Evolutionary conservation across 2,329 filamentous ascomycete genomes (phyloP), one percentile per base, ranked within the genome.

Genomic region (Madurella mycetomatis): DNA sequence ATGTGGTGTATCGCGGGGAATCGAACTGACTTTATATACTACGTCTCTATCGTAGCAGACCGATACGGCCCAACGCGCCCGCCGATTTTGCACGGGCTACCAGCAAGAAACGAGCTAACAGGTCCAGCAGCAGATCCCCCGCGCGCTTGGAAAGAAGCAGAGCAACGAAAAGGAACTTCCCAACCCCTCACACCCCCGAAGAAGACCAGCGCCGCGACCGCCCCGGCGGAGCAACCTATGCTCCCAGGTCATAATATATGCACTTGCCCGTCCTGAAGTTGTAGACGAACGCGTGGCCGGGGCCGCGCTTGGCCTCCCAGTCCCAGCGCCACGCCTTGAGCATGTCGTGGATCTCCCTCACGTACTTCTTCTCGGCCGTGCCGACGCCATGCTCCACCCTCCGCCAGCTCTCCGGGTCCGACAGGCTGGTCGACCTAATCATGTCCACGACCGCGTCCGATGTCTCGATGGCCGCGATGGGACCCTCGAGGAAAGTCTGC

Each of bases 231-330:
- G 56, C 47, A 41, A 9, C 48, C 56, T 64, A 78, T n/a, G 68
- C 71, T 31, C 74, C 75, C 42, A 96, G 72, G 71, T 96, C 91
- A 70, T 96, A 96, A 67, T 92, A 90, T 48, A 96, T 80, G 68
- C 89, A 92, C 55, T 81, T 86, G 0, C 87, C 88, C 9, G 90
- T 95, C 56, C 91, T 79, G 64, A 95, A 96, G 65, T 96, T 96
- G 72, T 95, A 96, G 49, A 96, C 81, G 71, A 95, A 95, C 11
- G 89, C 88, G 67, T 92, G 88, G 45, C 82, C 80, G 19, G 80
- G 79, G 9, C 77, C 80, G 4, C 76, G 68, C 59, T 76, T 75
- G 56, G 61, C 72, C 74, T 74, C 79, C 72, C 76, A 85, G 76
- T 68, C 79, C 72, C 61, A 76, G 70, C 67, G 82, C 82, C 75